These are phyloP conservation scores for Metschnikowia corniflorae DNA, from an alignment of 805 yeast genomes.

Conservation along the genomic window DNA sequence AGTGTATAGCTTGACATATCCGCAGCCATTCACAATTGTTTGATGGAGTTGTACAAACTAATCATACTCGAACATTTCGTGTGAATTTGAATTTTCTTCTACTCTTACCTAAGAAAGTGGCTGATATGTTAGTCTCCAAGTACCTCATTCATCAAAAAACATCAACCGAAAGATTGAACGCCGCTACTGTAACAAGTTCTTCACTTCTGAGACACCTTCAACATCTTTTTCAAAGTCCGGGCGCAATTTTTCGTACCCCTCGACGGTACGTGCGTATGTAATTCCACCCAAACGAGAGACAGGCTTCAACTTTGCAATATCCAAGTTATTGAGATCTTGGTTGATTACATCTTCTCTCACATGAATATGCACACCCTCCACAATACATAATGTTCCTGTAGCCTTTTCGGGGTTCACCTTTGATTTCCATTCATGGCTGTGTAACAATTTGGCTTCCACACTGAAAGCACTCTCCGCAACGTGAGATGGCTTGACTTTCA, in stretches of 20 bases:
- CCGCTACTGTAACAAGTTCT: conserved; percentile 2
- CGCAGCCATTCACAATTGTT: too few relatives aligned
- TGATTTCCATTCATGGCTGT: conserved; percentile 44
- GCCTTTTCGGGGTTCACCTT: conserved; percentile 29
- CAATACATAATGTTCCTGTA: conserved; percentile 40
- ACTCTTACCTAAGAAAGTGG: too few relatives aligned
- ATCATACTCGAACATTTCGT: too few relatives aligned
- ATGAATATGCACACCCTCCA: conserved; percentile 59
- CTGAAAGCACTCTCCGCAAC: conserved; percentile 63
- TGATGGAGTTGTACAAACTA: too few relatives aligned
- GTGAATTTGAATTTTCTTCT: too few relatives aligned
- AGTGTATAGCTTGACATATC: too few relatives aligned
- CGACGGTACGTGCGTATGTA: conserved; percentile 42
- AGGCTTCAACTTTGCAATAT: conserved; percentile 48
- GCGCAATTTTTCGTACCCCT: conserved; percentile 46
- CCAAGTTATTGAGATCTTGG: conserved; percentile 36
- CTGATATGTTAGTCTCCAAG: too few relatives aligned
- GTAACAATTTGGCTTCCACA: conserved; percentile 50
- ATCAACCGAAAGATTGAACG: too few relatives aligned
- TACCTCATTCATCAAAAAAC: too few relatives aligned
- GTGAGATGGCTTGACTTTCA: conserved; percentile 48
- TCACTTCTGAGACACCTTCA: conserved; percentile 4
- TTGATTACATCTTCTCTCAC: conserved; percentile 52
- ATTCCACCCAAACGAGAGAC: conserved; percentile 50
- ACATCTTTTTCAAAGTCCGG: conserved; percentile 32